phyloP scores from a whole-genome alignment of 192 early-diverging fungal genomes.

The Kickxella alabastrina region DNA sequence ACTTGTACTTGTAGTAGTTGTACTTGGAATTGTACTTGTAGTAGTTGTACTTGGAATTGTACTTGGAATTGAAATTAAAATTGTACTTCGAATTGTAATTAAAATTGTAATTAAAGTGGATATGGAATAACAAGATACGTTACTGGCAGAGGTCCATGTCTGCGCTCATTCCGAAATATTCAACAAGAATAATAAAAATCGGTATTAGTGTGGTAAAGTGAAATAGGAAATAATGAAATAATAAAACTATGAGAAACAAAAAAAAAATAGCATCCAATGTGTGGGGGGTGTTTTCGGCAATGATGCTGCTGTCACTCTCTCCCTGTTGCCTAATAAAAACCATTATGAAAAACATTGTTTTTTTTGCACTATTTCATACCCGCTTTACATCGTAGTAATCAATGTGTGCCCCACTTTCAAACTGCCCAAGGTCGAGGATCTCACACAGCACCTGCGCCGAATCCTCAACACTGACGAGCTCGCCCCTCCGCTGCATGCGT shows the following conservation, averaged over 20 bases:
- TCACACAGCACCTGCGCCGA: constrained; percentile 62
- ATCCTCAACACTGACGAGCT: constrained; percentile 63
- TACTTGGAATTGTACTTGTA: no score
- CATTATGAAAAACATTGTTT: no score
- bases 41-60: no score
- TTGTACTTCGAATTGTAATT: no score
- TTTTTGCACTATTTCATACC: no score
- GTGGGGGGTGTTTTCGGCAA: no score
- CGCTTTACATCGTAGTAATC: constrained; percentile 77
- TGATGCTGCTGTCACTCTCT: no score
- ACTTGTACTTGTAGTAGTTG: no score
- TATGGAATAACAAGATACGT: constrained; percentile 1
- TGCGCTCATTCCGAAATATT: constrained; percentile 2
- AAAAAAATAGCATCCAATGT: no score
- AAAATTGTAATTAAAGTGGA: no score
- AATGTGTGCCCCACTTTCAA: constrained; percentile 62
- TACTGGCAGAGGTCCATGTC: constrained; percentile 44
- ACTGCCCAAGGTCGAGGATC: constrained; percentile 58
- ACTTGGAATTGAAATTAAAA: no score
- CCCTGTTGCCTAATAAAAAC: no score
- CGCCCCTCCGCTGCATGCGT: constrained; percentile 60
- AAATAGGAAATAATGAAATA: neutral
- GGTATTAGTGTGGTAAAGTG: neutral
- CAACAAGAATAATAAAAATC: neutral
- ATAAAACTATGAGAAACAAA: neutral